A percentile compares a stretch with the other conserved stretches of the same genome.
These are phyloP conservation scores for Begonia masoniana DNA, from an alignment of 306 rosid genomes.

Conservation along the genomic window DNA sequence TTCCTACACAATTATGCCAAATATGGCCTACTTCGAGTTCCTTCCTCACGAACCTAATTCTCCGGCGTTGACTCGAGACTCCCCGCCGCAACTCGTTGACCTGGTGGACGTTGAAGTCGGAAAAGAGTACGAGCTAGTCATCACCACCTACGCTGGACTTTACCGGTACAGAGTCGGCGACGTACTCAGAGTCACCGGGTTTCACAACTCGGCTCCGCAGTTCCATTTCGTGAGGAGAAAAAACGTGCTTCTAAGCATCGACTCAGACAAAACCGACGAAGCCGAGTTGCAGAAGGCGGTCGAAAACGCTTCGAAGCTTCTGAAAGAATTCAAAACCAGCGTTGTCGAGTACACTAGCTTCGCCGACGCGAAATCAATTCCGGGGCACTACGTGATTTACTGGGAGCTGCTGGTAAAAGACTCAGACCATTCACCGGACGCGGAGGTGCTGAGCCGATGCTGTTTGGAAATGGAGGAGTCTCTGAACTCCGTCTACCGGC, in stretches of 20 bases:
- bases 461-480: conserved; percentile 46
- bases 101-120: conserved; percentile 32
- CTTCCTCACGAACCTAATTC: conserved; percentile 30
- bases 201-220: conserved; percentile 56
- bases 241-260: conserved; percentile 41
- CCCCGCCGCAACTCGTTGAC: conserved; percentile 20
- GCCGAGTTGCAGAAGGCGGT: conserved; percentile 41
- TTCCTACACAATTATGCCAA: conserved; percentile 50
- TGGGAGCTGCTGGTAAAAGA: conserved; percentile 42
- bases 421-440: conserved; percentile 10
- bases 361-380: conserved; percentile 38
- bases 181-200: conserved; percentile 49
- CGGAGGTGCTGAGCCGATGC: conserved; percentile 19
- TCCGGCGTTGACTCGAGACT: neutral
- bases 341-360: conserved; percentile 53
- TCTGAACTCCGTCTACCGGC: conserved; percentile 40
- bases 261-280: conserved; percentile 53
- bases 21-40: conserved; percentile 54
- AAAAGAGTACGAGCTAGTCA: conserved; percentile 43
- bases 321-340: conserved; percentile 17
- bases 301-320: conserved; percentile 26
- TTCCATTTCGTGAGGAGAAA: conserved; percentile 49
- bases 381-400: conserved; percentile 49
- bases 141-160: conserved; percentile 39
- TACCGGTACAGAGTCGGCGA: conserved; percentile 49